A percentile compares a stretch with the other conserved stretches of the same genome.
Conservation (phyloP, 768 basidiomycete species). For the Suillus fuscotomentosus region DNA sequence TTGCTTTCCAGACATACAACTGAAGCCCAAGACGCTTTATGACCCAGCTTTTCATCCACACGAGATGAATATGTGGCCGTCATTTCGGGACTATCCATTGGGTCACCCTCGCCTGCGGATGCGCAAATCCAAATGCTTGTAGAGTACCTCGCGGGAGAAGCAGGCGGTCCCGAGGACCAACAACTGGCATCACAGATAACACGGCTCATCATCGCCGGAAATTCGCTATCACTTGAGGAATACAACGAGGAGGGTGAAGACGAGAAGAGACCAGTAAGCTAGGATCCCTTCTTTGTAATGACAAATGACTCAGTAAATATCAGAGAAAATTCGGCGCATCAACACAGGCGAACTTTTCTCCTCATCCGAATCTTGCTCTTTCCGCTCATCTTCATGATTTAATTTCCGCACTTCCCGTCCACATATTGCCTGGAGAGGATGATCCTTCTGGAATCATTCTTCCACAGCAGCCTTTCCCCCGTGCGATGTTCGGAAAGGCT, state of each 20-base stretch:
- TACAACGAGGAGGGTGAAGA: conserved; percentile 33
- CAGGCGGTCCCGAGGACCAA: conserved; percentile 67
- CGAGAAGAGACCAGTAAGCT: conserved; percentile 59
- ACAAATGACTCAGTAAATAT: conserved; percentile 15
- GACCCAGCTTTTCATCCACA: conserved; percentile 16
- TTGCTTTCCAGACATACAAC: background rate
- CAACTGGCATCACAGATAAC: conserved; percentile 69
- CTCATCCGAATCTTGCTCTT: conserved; percentile 71
- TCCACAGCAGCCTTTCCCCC: conserved; percentile 92
- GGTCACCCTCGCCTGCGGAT: conserved; percentile 58
- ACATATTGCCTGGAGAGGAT: conserved; percentile 81
- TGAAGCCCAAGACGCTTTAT: background rate
- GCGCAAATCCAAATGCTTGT: conserved; percentile 82
- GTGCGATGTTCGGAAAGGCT: conserved; percentile 79
- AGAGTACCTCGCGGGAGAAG: conserved; percentile 87
- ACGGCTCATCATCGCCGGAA: conserved; percentile 85
- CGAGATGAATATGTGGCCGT: conserved; percentile 80
- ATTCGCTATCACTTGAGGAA: conserved; percentile 67
- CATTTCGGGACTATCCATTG: conserved; percentile 83
- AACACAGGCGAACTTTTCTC: conserved; percentile 53
- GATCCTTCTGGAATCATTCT: conserved; percentile 90
- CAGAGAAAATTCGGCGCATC: conserved; percentile 70
- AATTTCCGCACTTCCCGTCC: conserved; percentile 74
- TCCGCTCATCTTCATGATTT: conserved; percentile 74
- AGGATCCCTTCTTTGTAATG: background rate